Conservation (phyloP, 306 rosid species). For the Amphicarpaea edgeworthii region DNA sequence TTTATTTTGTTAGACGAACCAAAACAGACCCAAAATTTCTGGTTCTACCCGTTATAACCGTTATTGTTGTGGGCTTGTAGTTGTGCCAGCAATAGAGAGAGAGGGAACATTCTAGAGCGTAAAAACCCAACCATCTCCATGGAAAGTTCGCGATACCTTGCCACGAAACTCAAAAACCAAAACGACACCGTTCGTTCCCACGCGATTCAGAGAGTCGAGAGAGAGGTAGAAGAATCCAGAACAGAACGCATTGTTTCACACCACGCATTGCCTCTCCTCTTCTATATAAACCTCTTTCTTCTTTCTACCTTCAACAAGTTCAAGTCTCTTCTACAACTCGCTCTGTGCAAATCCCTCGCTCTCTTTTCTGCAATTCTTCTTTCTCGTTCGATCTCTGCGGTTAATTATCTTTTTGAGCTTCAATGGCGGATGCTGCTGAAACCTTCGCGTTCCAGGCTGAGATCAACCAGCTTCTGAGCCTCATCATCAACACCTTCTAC, state of each 20-base stretch:
- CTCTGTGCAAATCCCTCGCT: not conserved
- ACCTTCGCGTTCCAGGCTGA: slow-evolving; percentile 81
- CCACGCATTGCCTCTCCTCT: too few relatives aligned
- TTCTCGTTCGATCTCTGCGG: not conserved
- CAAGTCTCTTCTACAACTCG: not conserved
- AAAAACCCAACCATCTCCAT: not conserved
- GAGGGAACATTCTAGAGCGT: not conserved
- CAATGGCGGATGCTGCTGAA: slow-evolving; percentile 68
- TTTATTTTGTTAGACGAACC: too few relatives aligned
- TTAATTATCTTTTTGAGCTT: not conserved
- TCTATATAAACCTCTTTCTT: slow-evolving; percentile 18
- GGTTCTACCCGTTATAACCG: too few relatives aligned
- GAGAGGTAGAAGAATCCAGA: slow-evolving; percentile 61
- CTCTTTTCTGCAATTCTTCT: not conserved
- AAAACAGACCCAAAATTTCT: too few relatives aligned
- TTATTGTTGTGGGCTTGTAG: too few relatives aligned
- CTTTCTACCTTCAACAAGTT: fast-evolving
- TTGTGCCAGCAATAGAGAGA: too few relatives aligned
- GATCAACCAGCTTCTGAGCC: slow-evolving; percentile 72
- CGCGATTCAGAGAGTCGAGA: slow-evolving; percentile 33
- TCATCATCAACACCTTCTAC: slow-evolving; percentile 76
- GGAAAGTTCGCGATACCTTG: slow-evolving; percentile 27
- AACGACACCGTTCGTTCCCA: slow-evolving; percentile 16
- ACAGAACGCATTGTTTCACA: slow-evolving; percentile 36
- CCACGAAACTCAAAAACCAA: not conserved